Evolutionary conservation across 305 asterid species (phyloP).

Genomic region (Solanum chacoense): DNA sequence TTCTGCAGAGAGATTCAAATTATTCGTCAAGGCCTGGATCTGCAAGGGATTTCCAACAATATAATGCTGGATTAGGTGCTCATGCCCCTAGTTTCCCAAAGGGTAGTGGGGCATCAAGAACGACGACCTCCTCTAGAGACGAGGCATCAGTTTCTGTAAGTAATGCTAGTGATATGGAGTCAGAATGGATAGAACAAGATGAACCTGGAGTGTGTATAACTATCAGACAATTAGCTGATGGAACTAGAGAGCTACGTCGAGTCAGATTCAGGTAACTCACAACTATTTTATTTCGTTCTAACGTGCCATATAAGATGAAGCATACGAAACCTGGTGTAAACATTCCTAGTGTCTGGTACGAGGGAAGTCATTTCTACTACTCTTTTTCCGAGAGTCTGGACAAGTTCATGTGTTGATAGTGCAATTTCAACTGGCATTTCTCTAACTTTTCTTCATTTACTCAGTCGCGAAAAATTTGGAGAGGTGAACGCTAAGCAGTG

Average conservation of each 20-base stretch:
- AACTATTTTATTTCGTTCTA: not conserved
- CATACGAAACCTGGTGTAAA: not conserved
- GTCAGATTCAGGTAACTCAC: slow-evolving; percentile 80
- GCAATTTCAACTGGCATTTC: not conserved
- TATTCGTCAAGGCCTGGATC: slow-evolving; percentile 62
- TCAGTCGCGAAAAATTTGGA: slow-evolving; percentile 84
- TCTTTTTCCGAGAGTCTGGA: not conserved
- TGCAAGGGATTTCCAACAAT: slow-evolving; percentile 56
- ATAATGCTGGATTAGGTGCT: not conserved
- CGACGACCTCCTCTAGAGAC: slow-evolving; percentile 73
- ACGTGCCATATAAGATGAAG: not conserved
- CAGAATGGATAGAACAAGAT: slow-evolving; percentile 95
- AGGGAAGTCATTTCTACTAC: not conserved
- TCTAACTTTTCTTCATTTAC: not conserved
- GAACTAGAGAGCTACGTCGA: slow-evolving; percentile 90
- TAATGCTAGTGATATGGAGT: slow-evolving; percentile 87
- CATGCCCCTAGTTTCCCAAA: slow-evolving; percentile 1
- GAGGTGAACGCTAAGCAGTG: slow-evolving; percentile 84
- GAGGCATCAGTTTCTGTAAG: slow-evolving; percentile 82
- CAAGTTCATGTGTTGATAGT: not conserved
- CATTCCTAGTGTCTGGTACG: not conserved
- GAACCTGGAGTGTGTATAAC: slow-evolving; percentile 95
- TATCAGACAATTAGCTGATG: slow-evolving; percentile 86
- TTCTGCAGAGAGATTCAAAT: slow-evolving; percentile 79
- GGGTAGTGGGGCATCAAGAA: slow-evolving; percentile 42